phyloP scores from a whole-genome alignment of 768 basidiomycete species.

The Termitomyces sp. region DNA sequence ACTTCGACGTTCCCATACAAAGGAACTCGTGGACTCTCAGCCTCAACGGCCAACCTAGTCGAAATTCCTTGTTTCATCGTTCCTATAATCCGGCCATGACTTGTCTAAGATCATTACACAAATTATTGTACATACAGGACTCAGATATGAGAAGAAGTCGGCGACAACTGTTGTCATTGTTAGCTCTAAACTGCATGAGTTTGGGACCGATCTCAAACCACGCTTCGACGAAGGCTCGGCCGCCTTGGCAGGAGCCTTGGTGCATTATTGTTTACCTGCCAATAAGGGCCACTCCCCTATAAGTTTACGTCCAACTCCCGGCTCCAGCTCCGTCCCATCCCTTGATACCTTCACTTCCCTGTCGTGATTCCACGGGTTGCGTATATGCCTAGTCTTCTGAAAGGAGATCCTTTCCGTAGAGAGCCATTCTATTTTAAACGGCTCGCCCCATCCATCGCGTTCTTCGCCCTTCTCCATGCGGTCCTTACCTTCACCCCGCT shows the following conservation, averaged over 20 bases:
- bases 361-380: constrained; percentile 92
- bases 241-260: not conserved
- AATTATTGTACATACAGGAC: not conserved
- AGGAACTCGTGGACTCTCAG: no score
- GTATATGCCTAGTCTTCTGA: constrained; percentile 65
- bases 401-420: constrained; percentile 70
- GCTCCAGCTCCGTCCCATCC: constrained; percentile 92
- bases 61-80: not conserved
- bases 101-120: not conserved
- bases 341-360: constrained; percentile 76
- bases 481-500: constrained; percentile 13
- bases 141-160: not conserved
- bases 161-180: not conserved
- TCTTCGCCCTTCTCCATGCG: constrained; percentile 1
- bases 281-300: constrained; percentile 63
- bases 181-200: not conserved
- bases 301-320: constrained; percentile 58
- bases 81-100: no score
- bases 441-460: constrained; percentile 81
- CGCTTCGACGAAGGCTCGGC: not conserved
- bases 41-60: no score
- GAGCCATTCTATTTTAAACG: constrained; percentile 84
- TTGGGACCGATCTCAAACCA: constrained; percentile 1
- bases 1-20: not conserved
- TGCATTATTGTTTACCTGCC: constrained; percentile 9